These are phyloP conservation scores for Fusarium marasasianum DNA, from an alignment of 2,329 filamentous ascomycete genomes.

Conservation along the genomic window DNA sequence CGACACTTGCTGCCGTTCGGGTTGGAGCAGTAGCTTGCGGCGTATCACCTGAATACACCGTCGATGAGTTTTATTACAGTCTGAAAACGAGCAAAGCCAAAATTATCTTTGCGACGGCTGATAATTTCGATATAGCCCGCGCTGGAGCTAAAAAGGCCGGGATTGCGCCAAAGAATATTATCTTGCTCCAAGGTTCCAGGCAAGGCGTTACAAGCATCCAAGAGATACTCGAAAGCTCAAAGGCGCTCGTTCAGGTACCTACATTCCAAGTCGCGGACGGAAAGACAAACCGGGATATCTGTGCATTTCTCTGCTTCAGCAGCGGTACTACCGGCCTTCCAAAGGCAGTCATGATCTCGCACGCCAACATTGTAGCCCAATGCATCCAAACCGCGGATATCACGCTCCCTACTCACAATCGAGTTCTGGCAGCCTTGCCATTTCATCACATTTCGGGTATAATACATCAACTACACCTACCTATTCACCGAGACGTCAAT, in stretches of 20 bases:
- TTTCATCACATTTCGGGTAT: conserved; percentile 40
- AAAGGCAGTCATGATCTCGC: conserved; percentile 39
- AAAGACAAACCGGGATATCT: conserved; percentile 6
- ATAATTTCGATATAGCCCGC: background rate
- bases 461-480: background rate
- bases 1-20: background rate
- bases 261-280: background rate
- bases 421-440: conserved; percentile 37
- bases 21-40: background rate
- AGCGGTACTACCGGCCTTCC: conserved; percentile 38
- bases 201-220: background rate
- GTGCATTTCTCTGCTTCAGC: conserved; percentile 35
- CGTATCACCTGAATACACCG: conserved; percentile 16
- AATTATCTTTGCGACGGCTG: background rate
- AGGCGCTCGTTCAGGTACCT: background rate
- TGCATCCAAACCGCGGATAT: conserved; percentile 22
- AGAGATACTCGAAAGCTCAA: background rate
- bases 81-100: conserved; percentile 11
- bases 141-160: background rate
- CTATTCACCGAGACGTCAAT: background rate
- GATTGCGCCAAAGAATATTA: background rate
- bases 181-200: background rate
- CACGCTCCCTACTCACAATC: background rate
- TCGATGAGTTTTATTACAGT: conserved; percentile 2
- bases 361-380: conserved; percentile 35